Evolutionary conservation across 148 eudicot genomes (phyloP).

Genomic region (Drosera capensis): DNA sequence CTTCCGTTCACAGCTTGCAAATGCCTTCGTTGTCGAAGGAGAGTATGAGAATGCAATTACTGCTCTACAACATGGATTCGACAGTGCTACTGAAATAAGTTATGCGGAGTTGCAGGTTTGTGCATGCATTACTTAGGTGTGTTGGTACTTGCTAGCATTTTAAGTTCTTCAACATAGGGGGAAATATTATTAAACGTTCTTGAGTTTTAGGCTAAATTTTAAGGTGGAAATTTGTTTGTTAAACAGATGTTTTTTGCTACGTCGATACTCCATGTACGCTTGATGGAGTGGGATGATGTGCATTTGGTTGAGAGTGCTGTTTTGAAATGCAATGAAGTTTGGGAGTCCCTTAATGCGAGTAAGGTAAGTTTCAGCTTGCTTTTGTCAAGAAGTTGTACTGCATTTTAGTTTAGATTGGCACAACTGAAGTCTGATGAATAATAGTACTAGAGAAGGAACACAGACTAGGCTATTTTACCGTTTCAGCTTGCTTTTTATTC

Average conservation of each 20-base stretch:
- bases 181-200: no score
- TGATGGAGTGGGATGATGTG: slow-evolving; percentile 79
- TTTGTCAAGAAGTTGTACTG: neutral
- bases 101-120: slow-evolving; percentile 95
- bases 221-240: slow-evolving; percentile 4
- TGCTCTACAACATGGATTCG: slow-evolving; percentile 49
- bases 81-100: slow-evolving; percentile 52
- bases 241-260: slow-evolving; percentile 90
- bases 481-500: no score
- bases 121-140: no score
- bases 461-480: no score
- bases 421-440: no score
- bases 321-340: slow-evolving; percentile 56
- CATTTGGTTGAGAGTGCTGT: slow-evolving; percentile 61
- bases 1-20: slow-evolving; percentile 91
- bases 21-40: slow-evolving; percentile 81
- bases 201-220: no score
- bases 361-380: slow-evolving; percentile 34
- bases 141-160: no score
- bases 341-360: slow-evolving; percentile 56
- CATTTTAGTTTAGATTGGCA: neutral
- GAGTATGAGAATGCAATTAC: slow-evolving; percentile 66
- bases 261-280: slow-evolving; percentile 76
- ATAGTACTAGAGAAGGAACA: no score
- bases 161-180: no score